Conservation (phyloP, 2,329 filamentous ascomycete genomes). For the Aureobasidium subglaciale region DNA sequence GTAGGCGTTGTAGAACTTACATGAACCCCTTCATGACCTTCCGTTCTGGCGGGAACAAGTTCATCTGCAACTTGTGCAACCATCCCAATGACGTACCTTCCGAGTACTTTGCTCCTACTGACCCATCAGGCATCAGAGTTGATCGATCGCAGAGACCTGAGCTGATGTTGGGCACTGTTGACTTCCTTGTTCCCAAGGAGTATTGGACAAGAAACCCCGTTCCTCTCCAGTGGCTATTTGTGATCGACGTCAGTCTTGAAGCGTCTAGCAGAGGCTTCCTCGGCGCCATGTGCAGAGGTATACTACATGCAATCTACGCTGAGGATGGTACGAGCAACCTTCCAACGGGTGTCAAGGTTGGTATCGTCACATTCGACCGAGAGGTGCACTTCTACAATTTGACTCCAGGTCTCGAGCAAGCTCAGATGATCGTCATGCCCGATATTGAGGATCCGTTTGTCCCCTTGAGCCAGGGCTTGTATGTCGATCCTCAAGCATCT, state of each 20-base stretch:
- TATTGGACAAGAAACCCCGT: slow-evolving; percentile 96
- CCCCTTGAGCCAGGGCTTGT: slow-evolving; percentile 81
- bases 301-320: slow-evolving; percentile 77
- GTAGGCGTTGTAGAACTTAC: slow-evolving; percentile 86
- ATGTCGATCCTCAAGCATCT: slow-evolving; percentile 89
- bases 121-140: slow-evolving; percentile 75
- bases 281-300: slow-evolving; percentile 83
- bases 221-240: slow-evolving; percentile 78
- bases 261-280: slow-evolving; percentile 85
- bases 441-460: slow-evolving; percentile 96
- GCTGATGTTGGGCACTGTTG: slow-evolving; percentile 83
- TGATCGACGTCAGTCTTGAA: slow-evolving; percentile 91
- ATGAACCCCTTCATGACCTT: slow-evolving; percentile 99
- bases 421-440: slow-evolving; percentile 98
- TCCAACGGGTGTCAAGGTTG: slow-evolving; percentile 76
- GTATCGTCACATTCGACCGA: slow-evolving; percentile 92
- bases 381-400: slow-evolving; percentile 98
- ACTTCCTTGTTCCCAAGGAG: slow-evolving; percentile 95
- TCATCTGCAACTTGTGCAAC: slow-evolving; percentile 96
- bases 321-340: slow-evolving; percentile 45
- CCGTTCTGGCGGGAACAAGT: slow-evolving; percentile 85
- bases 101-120: slow-evolving; percentile 90
- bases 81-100: slow-evolving; percentile 90
- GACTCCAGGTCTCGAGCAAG: slow-evolving; percentile 68
- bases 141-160: slow-evolving; percentile 87